Percentiles rank a stretch among this genome's conserved stretches.
These are phyloP conservation scores for Vigna reflexopilosa DNA, from an alignment of 306 rosid species.

Conservation along the genomic window DNA sequence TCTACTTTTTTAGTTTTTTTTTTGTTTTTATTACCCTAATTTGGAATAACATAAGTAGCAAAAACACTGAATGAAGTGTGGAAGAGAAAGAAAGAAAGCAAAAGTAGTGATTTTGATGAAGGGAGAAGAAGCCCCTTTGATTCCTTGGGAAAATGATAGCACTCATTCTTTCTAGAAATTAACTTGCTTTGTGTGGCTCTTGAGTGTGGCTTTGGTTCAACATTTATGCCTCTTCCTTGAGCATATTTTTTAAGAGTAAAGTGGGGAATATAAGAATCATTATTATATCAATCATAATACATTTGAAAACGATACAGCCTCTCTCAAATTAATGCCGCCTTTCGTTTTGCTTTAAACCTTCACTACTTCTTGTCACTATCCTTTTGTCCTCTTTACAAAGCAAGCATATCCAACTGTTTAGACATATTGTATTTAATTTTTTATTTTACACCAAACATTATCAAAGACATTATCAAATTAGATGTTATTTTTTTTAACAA, in stretches of 20 bases:
- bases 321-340: slow-evolving; percentile 41
- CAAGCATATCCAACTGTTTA: background rate
- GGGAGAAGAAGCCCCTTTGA: slow-evolving; percentile 41
- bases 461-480: no score
- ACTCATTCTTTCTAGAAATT: slow-evolving; percentile 42
- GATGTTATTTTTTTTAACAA: no score
- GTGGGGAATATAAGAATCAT: slow-evolving; percentile 54
- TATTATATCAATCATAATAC: slow-evolving; percentile 59
- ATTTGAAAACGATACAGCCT: slow-evolving; percentile 54
- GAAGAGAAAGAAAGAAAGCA: slow-evolving; percentile 20
- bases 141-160: slow-evolving; percentile 45
- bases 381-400: slow-evolving; percentile 28
- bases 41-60: slow-evolving; percentile 29
- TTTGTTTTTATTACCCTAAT: background rate
- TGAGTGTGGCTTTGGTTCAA: slow-evolving; percentile 48
- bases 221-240: slow-evolving; percentile 26
- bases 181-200: slow-evolving; percentile 46
- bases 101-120: slow-evolving; percentile 56
- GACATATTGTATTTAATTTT: background rate
- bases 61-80: background rate
- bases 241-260: slow-evolving; percentile 32
- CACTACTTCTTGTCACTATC: slow-evolving; percentile 13
- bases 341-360: slow-evolving; percentile 36
- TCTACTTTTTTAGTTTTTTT: background rate
- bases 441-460: no score